phyloP scores from a whole-genome alignment of 192 early-diverging fungal species.

The Entomortierella beljakovae region DNA sequence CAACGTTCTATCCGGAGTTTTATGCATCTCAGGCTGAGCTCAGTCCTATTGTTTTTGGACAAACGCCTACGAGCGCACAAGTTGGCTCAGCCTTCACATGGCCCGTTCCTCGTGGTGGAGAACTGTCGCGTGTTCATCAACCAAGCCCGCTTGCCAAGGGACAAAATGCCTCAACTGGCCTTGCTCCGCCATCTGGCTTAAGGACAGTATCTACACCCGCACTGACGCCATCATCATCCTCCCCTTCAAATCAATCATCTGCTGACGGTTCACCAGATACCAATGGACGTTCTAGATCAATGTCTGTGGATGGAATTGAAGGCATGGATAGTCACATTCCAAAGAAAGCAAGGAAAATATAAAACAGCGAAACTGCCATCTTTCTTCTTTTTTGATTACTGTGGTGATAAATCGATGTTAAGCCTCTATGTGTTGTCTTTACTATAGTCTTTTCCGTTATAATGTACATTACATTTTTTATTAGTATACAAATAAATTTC shows the following conservation, averaged over 20 bases:
- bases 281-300: conserved; percentile 24
- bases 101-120: conserved; percentile 63
- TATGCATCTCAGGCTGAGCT: conserved; percentile 77
- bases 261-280: conserved; percentile 27
- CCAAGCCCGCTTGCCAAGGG: conserved; percentile 64
- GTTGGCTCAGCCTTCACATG: conserved; percentile 77
- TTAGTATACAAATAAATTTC: too few relatives aligned
- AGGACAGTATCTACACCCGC: conserved; percentile 21
- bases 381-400: neutral
- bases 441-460: conserved; percentile 1
- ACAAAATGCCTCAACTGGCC: conserved; percentile 9
- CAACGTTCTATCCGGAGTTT: conserved; percentile 80
- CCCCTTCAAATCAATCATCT: conserved; percentile 27
- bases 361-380: neutral
- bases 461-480: neutral
- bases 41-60: conserved; percentile 82
- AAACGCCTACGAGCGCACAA: conserved; percentile 76
- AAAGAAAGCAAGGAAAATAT: conserved; percentile 45
- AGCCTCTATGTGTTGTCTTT: neutral
- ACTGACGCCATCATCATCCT: conserved; percentile 30
- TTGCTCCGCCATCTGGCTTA: conserved; percentile 17
- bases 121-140: conserved; percentile 55
- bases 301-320: conserved; percentile 12
- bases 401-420: too few relatives aligned
- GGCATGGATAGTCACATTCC: conserved; percentile 8